Evolutionary conservation across 2,329 filamentous ascomycete genomes (phyloP), one percentile per base, ranked within the genome.

Genomic region (Lachnellula arida): DNA sequence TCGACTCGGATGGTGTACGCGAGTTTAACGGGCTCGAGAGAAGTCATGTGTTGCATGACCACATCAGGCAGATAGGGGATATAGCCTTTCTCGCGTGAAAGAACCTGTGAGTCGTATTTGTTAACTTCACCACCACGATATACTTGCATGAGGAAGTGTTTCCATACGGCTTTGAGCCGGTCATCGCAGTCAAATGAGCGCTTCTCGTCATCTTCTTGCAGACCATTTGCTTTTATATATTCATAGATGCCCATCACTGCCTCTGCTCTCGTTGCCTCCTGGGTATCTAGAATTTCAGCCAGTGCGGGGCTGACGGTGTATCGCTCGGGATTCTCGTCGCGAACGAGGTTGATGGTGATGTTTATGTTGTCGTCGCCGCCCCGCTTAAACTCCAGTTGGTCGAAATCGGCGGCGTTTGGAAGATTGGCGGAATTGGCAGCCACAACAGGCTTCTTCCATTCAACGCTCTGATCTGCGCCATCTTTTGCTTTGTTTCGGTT

Each of bases 121-220:
- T 35, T 25, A 15, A 47, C 44, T 47, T 22, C 11, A 7, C 23
- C 23, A 28, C 7, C 22, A 25, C 12, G 14, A 28, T 28, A 23
- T 28, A 32, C 14, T 47, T 22, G 44, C 12, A 25, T 12, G 5
- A 47, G 22, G n/a, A 15, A 49, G n/a, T 6, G 28, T 49, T 44
- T 37, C 71, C 82, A 68, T 75, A 96, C 91, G 72, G 83, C 84
- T 74, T 82, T 87, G 51, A 99, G 72, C 47, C 86, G 80, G 44
- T 92, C 87, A 68, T 99, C 93, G 68, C 94, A 97, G 40, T 89
- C 87, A 65, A 99, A 93, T 58, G 89, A 88, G 59, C 94, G 84
- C 76, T 94, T 94, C 70, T 99, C 94, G 58, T 97, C 93, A 62
- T 96, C 92, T 70, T 97, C 93, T 71, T 96, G 91, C 47, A 99